These are phyloP conservation scores for Colletotrichum tropicale DNA, from an alignment of 2,329 filamentous ascomycete species.

Conservation along the genomic window DNA sequence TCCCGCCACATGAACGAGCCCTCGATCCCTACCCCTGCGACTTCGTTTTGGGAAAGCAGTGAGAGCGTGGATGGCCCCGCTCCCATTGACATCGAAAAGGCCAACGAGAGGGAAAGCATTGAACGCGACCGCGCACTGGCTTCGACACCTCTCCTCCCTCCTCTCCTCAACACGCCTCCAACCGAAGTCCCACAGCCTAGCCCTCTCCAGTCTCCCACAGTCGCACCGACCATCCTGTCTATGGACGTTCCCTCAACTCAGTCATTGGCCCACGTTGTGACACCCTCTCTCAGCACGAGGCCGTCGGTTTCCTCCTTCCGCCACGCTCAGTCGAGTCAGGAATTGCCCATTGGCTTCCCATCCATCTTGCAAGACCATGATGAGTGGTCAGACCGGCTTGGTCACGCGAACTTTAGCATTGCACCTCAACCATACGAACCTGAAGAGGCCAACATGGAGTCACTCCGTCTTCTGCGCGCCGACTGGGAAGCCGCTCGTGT, in stretches of 20 bases:
- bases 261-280: conserved; percentile 53
- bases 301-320: conserved; percentile 68
- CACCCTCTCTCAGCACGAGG: conserved; percentile 67
- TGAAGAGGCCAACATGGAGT: conserved; percentile 60
- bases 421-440: conserved; percentile 80
- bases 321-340: conserved; percentile 40
- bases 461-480: conserved; percentile 66
- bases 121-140: conserved; percentile 67
- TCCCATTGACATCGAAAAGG: conserved; percentile 57
- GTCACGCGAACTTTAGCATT: conserved; percentile 94
- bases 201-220: conserved; percentile 83
- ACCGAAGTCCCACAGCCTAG: conserved; percentile 68
- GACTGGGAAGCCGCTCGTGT: conserved; percentile 85
- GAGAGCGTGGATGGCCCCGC: conserved; percentile 56
- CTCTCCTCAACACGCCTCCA: conserved; percentile 69
- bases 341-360: conserved; percentile 60
- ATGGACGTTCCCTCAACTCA: conserved; percentile 48
- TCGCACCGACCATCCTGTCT: conserved; percentile 62
- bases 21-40: conserved; percentile 62
- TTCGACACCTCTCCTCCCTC: conserved; percentile 84
- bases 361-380: conserved; percentile 73
- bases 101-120: conserved; percentile 53
- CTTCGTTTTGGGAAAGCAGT: conserved; percentile 65
- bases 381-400: conserved; percentile 83
- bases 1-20: conserved; percentile 55